These are phyloP conservation scores for Trichoderma orchidacearum DNA, from an alignment of 495 filamentous ascomycete genomes.

Conservation along the genomic window DNA sequence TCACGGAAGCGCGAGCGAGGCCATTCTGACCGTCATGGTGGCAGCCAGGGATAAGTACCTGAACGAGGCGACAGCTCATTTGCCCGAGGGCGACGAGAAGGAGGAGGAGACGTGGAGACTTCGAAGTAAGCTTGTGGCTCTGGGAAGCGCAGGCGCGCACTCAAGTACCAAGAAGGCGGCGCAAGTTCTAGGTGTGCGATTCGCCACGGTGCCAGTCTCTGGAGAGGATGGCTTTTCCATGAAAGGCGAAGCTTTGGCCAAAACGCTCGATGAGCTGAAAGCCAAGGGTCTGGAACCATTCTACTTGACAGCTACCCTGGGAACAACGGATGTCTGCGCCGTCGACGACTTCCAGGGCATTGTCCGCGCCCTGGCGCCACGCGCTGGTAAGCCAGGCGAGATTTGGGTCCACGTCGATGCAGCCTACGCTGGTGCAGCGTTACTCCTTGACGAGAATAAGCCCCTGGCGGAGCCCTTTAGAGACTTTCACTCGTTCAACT, in stretches of 20 bases:
- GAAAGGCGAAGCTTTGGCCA: slow-evolving; percentile 47
- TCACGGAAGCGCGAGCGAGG: slow-evolving; percentile 85
- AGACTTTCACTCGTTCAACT: slow-evolving; percentile 74
- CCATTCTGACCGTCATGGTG: slow-evolving; percentile 74
- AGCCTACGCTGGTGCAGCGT: slow-evolving; percentile 78
- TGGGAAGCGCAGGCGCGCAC: slow-evolving; percentile 71
- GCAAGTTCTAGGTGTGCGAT: slow-evolving; percentile 70
- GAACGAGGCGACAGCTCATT: slow-evolving; percentile 35
- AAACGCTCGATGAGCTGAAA: slow-evolving; percentile 44
- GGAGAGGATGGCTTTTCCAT: slow-evolving; percentile 54
- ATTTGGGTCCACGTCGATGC: slow-evolving; percentile 94
- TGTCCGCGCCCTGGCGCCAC: slow-evolving; percentile 45
- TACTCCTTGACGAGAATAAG: slow-evolving; percentile 71
- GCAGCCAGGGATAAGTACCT: slow-evolving; percentile 78
- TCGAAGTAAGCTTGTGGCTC: slow-evolving; percentile 60
- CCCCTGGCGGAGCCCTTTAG: slow-evolving; percentile 43
- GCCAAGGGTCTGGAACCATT: slow-evolving; percentile 65
- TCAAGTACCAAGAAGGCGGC: slow-evolving; percentile 79
- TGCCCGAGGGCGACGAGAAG: slow-evolving; percentile 41
- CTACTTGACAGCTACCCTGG: slow-evolving; percentile 73
- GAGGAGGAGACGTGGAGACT: slow-evolving; percentile 53
- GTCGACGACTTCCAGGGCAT: slow-evolving; percentile 70
- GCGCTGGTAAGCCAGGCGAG: slow-evolving; percentile 26
- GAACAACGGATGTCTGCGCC: slow-evolving; percentile 80
- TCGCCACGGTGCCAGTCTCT: slow-evolving; percentile 47